phyloP scores from a whole-genome alignment of 495 filamentous ascomycete species.

The Cetradonia linearis region DNA sequence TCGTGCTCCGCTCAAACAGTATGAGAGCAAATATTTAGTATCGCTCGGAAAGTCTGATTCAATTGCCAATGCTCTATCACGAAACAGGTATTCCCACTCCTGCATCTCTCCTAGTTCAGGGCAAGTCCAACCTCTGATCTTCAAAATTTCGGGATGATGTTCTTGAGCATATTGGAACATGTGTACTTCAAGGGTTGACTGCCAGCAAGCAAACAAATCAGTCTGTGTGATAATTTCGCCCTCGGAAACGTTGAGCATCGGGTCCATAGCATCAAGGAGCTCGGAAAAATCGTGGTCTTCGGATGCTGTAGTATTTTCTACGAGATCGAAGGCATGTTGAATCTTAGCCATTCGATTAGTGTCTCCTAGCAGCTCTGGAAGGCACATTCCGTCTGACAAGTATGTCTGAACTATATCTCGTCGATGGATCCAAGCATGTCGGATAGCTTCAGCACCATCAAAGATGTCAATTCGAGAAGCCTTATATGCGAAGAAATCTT shows the following conservation, averaged over 20 bases:
- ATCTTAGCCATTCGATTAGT: neutral
- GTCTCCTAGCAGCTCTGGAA: neutral
- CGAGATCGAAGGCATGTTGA: neutral
- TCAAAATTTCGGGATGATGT: neutral
- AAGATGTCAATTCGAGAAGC: neutral
- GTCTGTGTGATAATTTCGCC: neutral
- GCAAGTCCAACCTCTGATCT: neutral
- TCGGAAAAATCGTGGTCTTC: no score
- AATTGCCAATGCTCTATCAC: neutral
- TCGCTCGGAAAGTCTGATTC: neutral
- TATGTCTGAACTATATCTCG: neutral
- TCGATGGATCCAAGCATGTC: slow-evolving; percentile 2
- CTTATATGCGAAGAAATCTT: neutral
- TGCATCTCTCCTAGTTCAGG: slow-evolving; percentile 9
- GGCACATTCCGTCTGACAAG: neutral
- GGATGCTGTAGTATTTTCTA: neutral
- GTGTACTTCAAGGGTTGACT: neutral
- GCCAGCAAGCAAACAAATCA: neutral
- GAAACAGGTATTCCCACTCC: neutral
- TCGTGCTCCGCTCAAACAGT: neutral
- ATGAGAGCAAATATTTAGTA: neutral
- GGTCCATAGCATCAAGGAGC: no score
- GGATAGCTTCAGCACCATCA: neutral
- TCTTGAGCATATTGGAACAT: neutral
- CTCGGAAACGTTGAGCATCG: neutral